Evolutionary conservation across 140 eudicot genomes (phyloP).

Genomic region (Flaveria floridana): DNA sequence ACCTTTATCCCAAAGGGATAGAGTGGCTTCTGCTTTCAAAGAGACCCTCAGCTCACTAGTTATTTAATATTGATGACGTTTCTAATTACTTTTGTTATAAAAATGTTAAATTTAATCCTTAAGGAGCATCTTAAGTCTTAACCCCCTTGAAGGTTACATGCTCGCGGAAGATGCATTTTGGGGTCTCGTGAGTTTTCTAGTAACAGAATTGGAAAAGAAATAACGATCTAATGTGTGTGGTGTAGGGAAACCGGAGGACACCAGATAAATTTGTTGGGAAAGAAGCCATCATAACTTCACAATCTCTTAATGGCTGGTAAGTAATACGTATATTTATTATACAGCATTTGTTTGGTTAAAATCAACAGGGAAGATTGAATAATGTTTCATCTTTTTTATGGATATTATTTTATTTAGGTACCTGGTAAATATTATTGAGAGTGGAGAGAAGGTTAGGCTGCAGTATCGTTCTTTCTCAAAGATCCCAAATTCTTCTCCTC

Average conservation of each 20-base stretch:
- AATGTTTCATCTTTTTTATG: neutral
- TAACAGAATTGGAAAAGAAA: neutral
- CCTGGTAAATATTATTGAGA: slow-evolving; percentile 68
- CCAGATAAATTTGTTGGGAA: slow-evolving; percentile 97
- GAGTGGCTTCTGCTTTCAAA: too few relatives aligned
- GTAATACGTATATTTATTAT: slow-evolving; percentile 25
- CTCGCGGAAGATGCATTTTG: too few relatives aligned
- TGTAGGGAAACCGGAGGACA: slow-evolving; percentile 95
- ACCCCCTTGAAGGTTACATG: too few relatives aligned
- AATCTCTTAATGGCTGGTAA: slow-evolving; percentile 97
- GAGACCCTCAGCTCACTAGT: neutral
- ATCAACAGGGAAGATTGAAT: slow-evolving; percentile 1
- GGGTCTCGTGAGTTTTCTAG: too few relatives aligned
- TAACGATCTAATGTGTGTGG: neutral
- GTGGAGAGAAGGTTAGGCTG: slow-evolving; percentile 88
- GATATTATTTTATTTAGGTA: slow-evolving; percentile 47
- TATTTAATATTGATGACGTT: slow-evolving; percentile 1
- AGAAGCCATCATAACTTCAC: slow-evolving; percentile 93
- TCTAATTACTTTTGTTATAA: neutral
- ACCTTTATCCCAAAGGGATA: too few relatives aligned
- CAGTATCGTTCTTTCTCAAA: slow-evolving; percentile 85
- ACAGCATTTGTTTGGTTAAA: neutral
- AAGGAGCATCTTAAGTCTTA: too few relatives aligned
- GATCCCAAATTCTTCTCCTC: slow-evolving; percentile 37
- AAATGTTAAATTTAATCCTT: neutral